These are phyloP conservation scores for Penicillium cosmopolitanum DNA, from an alignment of 495 filamentous ascomycete genomes.

Conservation along the genomic window DNA sequence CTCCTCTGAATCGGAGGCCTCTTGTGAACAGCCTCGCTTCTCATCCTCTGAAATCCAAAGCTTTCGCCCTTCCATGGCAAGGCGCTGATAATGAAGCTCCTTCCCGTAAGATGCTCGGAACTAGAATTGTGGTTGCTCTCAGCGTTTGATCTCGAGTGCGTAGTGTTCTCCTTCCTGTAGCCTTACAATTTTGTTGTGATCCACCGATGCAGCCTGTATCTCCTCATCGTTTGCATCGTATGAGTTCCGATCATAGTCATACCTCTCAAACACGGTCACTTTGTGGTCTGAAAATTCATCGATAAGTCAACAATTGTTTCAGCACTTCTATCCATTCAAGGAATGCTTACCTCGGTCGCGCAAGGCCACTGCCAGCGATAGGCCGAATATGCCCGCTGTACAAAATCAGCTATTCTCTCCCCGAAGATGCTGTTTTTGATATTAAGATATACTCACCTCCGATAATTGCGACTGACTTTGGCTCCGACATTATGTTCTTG, in stretches of 20 bases:
- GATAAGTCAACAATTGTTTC: background rate
- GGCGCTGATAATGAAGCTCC: conserved; percentile 23
- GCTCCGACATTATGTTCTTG: conserved; percentile 9
- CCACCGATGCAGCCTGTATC: conserved; percentile 23
- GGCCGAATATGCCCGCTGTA: conserved; percentile 22
- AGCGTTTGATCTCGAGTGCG: background rate
- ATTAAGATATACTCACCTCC: conserved; percentile 14
- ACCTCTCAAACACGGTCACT: conserved; percentile 21
- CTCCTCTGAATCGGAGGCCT: conserved; percentile 1
- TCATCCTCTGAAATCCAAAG: conserved; percentile 20
- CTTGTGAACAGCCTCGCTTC: conserved; percentile 10
- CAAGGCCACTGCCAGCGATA: conserved; percentile 19
- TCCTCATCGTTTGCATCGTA: conserved; percentile 17
- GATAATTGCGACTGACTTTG: conserved; percentile 19
- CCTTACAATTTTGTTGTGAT: conserved; percentile 24
- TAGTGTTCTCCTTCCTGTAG: background rate
- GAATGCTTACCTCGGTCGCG: conserved; percentile 14
- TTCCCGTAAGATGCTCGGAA: conserved; percentile 26
- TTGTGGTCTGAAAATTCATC: conserved; percentile 8
- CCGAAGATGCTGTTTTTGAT: background rate
- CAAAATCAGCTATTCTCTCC: background rate
- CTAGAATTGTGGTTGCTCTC: background rate
- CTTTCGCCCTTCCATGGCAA: conserved; percentile 21
- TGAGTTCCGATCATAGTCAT: conserved; percentile 16
- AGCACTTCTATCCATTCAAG: background rate